Evolutionary conservation across 306 rosid species (phyloP), one percentile per base, ranked within the genome.

Genomic region (Pueraria montana): DNA sequence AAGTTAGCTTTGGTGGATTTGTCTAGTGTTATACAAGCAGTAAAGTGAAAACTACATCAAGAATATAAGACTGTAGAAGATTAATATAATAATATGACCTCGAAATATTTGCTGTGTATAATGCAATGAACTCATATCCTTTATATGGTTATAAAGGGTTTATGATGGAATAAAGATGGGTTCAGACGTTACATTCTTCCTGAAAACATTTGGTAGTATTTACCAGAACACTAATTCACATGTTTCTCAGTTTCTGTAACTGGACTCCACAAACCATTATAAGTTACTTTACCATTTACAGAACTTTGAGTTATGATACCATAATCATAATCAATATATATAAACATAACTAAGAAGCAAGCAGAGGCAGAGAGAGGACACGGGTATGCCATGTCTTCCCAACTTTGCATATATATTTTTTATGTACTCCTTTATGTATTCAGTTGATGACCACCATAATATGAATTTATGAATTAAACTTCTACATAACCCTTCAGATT

Each of bases 151-250:
- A 32, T 48, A 27, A 61, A 61, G 45, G 43, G 24, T 24, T 56
- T 67, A 26, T 53, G 52, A 55, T 66, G 18, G 38, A 26, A 50
- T 58, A 18, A 68, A 67, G 24, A 56, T 69, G 53, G 48, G n/a
- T n/a, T 34, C 18, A 8, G 68, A 5, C 11, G 23, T 76, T 48
- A 80, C 64, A 40, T 66, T 76, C 68, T 11, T 55, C 49, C 69
- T 74, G 50, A 34, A 69, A 43, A 18, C 74, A 66, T 40, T 82
- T 34, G 53, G 16, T 48, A 68, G 40, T 68, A 4, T 38, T 38
- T 42, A 66, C 59, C 46, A 27, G 68, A 80, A 24, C 71, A 52
- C 53, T 34, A 83, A 36, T 58, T 76, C 53, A 11, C 76, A 58
- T 1, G 56, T 45, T 11, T 45, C 49, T 45, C 49, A 45, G 49